Conservation (phyloP, 2,329 filamentous ascomycete species). For the Pestalotiopsis sp. region DNA sequence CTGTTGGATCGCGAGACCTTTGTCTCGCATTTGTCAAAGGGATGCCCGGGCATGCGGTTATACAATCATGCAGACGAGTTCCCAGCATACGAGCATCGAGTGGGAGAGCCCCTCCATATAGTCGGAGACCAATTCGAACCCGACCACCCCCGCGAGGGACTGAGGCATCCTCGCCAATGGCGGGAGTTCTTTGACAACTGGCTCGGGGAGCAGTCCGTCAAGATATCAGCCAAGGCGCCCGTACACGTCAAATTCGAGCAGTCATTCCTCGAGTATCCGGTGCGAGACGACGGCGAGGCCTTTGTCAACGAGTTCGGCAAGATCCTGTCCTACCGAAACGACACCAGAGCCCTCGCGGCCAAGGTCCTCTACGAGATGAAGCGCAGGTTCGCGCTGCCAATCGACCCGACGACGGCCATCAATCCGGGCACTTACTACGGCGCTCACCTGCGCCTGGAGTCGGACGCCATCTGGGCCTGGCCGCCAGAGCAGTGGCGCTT, state of each 20-base stretch:
- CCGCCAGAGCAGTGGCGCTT: conserved; percentile 31
- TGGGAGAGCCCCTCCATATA: conserved; percentile 21
- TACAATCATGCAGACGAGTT: conserved; percentile 32
- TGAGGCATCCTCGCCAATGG: conserved; percentile 28
- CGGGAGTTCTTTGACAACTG: conserved; percentile 35
- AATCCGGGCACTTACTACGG: conserved; percentile 30
- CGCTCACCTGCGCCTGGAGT: conserved; percentile 33
- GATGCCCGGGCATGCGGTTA: conserved; percentile 30
- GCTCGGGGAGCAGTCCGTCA: conserved; percentile 26
- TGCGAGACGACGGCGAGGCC: conserved; percentile 34
- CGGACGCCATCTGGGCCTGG: conserved; percentile 34
- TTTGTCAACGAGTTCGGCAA: conserved; percentile 37
- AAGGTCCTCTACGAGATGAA: conserved; percentile 26
- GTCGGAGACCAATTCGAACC: conserved; percentile 35
- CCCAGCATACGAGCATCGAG: conserved; percentile 24
- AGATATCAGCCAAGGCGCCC: conserved; percentile 17
- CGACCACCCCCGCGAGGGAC: conserved; percentile 25
- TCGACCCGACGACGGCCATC: conserved; percentile 28
- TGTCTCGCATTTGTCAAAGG: conserved; percentile 23
- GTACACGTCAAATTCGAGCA: conserved; percentile 33
- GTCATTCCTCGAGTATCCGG: conserved; percentile 40
- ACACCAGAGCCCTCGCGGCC: conserved; percentile 32
- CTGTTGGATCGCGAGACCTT: conserved; percentile 31
- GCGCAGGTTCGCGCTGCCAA: conserved; percentile 21
- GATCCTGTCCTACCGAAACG: conserved; percentile 33